These are phyloP conservation scores for Erysimum cheiranthoides DNA, from an alignment of 345 rosid species.

Conservation along the genomic window DNA sequence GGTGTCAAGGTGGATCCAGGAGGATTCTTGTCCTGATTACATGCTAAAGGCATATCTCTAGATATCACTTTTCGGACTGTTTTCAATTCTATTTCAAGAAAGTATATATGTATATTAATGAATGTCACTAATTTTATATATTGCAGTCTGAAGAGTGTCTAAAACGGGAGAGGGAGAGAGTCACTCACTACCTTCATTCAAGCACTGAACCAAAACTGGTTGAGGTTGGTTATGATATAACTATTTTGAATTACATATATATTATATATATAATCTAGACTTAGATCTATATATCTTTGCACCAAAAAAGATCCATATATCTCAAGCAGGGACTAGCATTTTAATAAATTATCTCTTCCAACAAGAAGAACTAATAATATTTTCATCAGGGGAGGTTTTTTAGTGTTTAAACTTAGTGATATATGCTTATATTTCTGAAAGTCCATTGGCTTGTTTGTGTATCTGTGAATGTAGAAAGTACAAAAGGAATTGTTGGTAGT, in stretches of 20 bases:
- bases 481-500: conserved; percentile 11
- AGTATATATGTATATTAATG: background rate
- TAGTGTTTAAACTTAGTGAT: too few species aligned
- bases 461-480: background rate
- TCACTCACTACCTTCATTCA: conserved; percentile 73
- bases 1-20: conserved; percentile 68
- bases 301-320: too few species aligned
- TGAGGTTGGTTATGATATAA: conserved; percentile 37
- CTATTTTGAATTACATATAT: background rate
- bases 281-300: too few species aligned
- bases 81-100: background rate
- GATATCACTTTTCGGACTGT: background rate
- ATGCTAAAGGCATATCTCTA: conserved; percentile 52
- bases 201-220: conserved; percentile 75
- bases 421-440: background rate
- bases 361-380: too few species aligned
- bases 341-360: too few species aligned
- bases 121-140: background rate
- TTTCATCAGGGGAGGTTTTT: too few species aligned
- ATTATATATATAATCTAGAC: too few species aligned
- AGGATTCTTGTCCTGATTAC: conserved; percentile 70
- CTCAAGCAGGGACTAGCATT: too few species aligned
- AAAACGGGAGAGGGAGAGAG: conserved; percentile 79
- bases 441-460: background rate
- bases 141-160: conserved; percentile 67